Percentiles rank a stretch among this genome's conserved stretches.
Conservation (phyloP, 2,329 filamentous ascomycete genomes). For the Cladosporium velox region DNA sequence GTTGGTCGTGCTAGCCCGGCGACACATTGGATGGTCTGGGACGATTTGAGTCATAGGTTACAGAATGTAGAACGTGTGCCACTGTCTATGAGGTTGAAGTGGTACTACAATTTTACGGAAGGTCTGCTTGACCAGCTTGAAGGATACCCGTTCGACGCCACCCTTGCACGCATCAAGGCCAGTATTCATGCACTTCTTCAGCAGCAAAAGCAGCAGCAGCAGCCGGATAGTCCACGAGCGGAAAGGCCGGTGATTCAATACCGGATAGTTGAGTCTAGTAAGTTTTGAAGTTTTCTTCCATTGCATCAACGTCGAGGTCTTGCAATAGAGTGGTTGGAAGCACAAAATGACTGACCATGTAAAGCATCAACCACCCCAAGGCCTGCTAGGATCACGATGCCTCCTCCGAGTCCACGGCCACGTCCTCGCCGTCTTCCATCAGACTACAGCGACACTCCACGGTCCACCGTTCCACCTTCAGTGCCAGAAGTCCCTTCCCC, state of each 20-base stretch:
- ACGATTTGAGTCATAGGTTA: conserved; percentile 50
- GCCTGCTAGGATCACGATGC: conserved; percentile 20
- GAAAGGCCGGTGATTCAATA: too few relatives aligned
- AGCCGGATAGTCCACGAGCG: too few relatives aligned
- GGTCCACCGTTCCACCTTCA: conserved; percentile 30
- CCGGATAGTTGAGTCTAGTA: too few relatives aligned
- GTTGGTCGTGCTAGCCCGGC: conserved; percentile 43
- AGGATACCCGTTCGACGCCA: background rate
- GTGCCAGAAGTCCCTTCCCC: conserved; percentile 43
- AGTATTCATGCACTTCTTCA: background rate
- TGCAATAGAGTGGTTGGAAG: too few relatives aligned
- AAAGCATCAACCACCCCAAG: conserved; percentile 22
- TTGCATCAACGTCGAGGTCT: too few relatives aligned
- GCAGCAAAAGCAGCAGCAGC: too few relatives aligned
- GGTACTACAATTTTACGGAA: conserved; percentile 54
- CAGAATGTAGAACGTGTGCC: conserved; percentile 49
- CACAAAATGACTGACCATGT: background rate
- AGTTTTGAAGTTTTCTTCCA: too few relatives aligned
- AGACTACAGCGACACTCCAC: conserved; percentile 22
- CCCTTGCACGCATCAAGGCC: conserved; percentile 20
- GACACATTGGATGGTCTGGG: conserved; percentile 54
- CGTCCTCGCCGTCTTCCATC: background rate
- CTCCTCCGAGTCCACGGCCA: conserved; percentile 21
- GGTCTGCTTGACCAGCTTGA: conserved; percentile 28
- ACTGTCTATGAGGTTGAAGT: conserved; percentile 51